Base-by-base conservation (phyloP, 2,329 filamentous ascomycete genomes). In the Fusarium nisikadoi region DNA sequence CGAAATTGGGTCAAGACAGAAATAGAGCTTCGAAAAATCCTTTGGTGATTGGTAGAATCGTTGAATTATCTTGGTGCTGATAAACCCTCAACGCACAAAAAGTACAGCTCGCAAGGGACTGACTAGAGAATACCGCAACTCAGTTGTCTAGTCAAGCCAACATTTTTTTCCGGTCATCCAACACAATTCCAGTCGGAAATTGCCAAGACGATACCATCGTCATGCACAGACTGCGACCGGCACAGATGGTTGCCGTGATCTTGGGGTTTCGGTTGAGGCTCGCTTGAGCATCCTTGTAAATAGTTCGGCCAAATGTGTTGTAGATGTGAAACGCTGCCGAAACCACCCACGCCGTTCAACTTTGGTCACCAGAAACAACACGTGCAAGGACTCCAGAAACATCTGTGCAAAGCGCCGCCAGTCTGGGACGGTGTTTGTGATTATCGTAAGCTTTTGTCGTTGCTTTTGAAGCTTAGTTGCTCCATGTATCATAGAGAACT, bases 271-370 rank as follows among this genome's bases (percentile, higher is more conserved):
- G 61, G 50, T 64, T 65, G 50, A 66, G 53, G 59, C 56, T 71
- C 62, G 72, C 72, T 74, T 74, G 64, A 62, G 57, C 31, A 62
- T 70, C 62, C 45, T 55, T 63, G 68, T 63, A 62, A 43, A 65
- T 53, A 50, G 53, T 54, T 72, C 62, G 72, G 71, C 66, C 72
- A 70, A 42, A 74, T 72, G 62, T 65, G 65, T 39, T 39, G 38
- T 31, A 41, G 43, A 45, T 43, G 41, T 74, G 76, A 78, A 77
- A 78, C 76, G 27, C 35, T 29, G 65, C 61, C 76, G 62, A 78
- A 77, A 78, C 76, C 57, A 46, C 47, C 39, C 31, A 38, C 65
- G 54, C 41, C 54, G 41, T 53, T 68, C 42, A 49, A 67, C 70
- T 70, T 75, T 57, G 58, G 36, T 47, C 35, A 50, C 47, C 27